Base-by-base conservation (phyloP, 495 filamentous ascomycete species). In the Daldinia loculata region DNA sequence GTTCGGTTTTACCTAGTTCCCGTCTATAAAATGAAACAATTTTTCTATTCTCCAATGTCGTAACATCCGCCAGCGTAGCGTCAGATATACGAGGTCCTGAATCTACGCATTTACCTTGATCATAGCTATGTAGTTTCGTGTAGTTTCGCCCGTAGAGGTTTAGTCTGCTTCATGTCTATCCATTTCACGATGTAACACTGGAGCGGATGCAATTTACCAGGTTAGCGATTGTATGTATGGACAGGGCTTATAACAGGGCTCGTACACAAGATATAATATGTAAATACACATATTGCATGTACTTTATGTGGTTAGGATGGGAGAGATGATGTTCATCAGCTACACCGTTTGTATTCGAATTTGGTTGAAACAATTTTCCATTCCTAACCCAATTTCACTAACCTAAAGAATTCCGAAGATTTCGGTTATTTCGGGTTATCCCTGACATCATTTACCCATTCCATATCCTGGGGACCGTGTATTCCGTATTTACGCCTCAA, bases 121-220 rank as follows among this genome's bases (percentile, higher is more conserved):
- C 55, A 65, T 56, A 60, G 64, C 60, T 72, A 27, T 5, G 3
- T 27, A 5, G n/a, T n/a, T n/a, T n/a, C n/a, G n/a, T 3, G 27
- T 27, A 48, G 63, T 53, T 63, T 57, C 19, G n/a, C 32, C 32
- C 19, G 11, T 55, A 57, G 38, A 62, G 3, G 58, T 38, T 45
- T 56, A 53, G 36, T 52, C 59, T 51, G 58, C 63, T 71, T 51
- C 56, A 65, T 39, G 19, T 51, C 56, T 62, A 67, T 34, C 59
- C 63, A 63, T 63, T 58, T 60, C 58, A 59, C 70, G 61, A 72
- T 72, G 70, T 69, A 69, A 72, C 70, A 17, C 41, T 62, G 39
- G 48, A 65, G 65, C 61, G 70, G 65, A 53, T 64, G 53, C 59
- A 67, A 64, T 63, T 63, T 72, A 67, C 63, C 45, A 39, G 63